Conservation (phyloP, 2,329 filamentous ascomycete species). For the Phyllosticta paracitricarpa region DNA sequence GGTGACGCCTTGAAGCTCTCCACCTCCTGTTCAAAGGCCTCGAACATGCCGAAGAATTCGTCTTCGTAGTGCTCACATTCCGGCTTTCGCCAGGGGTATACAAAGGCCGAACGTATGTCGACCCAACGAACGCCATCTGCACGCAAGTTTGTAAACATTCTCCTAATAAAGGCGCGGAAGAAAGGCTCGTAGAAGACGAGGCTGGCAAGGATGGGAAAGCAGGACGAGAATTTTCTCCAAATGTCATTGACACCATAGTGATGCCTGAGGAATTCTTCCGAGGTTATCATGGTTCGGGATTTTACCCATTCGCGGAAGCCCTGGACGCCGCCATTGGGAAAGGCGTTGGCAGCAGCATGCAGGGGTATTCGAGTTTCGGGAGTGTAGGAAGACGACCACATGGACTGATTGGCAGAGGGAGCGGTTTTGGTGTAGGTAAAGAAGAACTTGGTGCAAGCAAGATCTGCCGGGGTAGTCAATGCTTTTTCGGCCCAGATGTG, state of each 20-base stretch:
- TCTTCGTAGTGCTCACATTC: conserved; percentile 55
- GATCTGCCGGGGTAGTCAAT: conserved; percentile 45
- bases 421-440: conserved; percentile 43
- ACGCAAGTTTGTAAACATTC: conserved; percentile 60
- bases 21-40: conserved; percentile 67
- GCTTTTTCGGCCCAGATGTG: conserved; percentile 53
- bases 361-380: conserved; percentile 50
- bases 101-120: conserved; percentile 71
- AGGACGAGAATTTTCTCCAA: conserved; percentile 70
- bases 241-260: conserved; percentile 75
- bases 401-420: conserved; percentile 32
- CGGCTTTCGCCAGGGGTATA: conserved; percentile 56
- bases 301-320: conserved; percentile 74
- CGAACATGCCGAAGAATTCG: conserved; percentile 60
- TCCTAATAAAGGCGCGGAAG: conserved; percentile 63
- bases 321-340: conserved; percentile 58
- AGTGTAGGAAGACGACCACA: conserved; percentile 60
- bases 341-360: conserved; percentile 56
- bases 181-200: conserved; percentile 87
- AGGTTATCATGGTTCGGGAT: conserved; percentile 59
- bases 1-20: conserved; percentile 61
- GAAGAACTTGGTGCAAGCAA: conserved; percentile 45
- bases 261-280: conserved; percentile 64
- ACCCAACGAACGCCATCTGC: conserved; percentile 78
- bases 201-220: conserved; percentile 63